Evolutionary conservation across 768 basidiomycete genomes (phyloP).

Genomic region (Termitomyces bulborhizus): DNA sequence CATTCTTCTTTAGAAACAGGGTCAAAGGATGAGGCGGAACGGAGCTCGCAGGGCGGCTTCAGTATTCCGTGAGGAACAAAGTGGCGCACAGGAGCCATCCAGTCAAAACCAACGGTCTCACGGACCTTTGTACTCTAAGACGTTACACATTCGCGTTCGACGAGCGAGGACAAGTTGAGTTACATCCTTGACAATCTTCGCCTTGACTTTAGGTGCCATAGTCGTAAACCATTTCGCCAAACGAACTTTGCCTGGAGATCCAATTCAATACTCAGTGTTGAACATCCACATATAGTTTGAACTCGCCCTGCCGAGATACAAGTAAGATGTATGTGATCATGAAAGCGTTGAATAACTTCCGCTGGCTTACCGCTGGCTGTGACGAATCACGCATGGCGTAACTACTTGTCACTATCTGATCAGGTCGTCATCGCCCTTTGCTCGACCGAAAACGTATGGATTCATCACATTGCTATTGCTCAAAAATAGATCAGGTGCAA

Average conservation of each 20-base stretch:
- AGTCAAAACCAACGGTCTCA: neutral
- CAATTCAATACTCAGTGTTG: slow-evolving; percentile 1
- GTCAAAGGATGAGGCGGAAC: neutral
- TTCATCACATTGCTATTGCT: neutral
- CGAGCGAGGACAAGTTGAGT: slow-evolving; percentile 95
- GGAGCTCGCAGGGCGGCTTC: slow-evolving; percentile 1
- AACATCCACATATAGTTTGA: slow-evolving; percentile 4
- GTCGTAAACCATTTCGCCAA: slow-evolving; percentile 99
- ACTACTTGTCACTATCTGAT: slow-evolving; percentile 1
- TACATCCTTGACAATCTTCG: slow-evolving; percentile 98
- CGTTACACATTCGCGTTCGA: slow-evolving; percentile 97
- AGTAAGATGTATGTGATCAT: slow-evolving; percentile 99
- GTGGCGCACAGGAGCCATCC: neutral
- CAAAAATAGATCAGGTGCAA: neutral
- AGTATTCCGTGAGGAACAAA: neutral
- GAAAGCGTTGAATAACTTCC: slow-evolving; percentile 3
- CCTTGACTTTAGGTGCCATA: slow-evolving; percentile 82
- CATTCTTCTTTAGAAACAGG: slow-evolving; percentile 23
- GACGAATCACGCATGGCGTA: slow-evolving; percentile 4
- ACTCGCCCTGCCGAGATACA: slow-evolving; percentile 89
- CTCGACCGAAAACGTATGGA: neutral
- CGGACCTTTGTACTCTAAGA: slow-evolving; percentile 96
- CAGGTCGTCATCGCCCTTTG: too few species aligned
- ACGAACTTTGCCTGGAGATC: slow-evolving; percentile 79
- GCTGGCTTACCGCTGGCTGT: neutral